These are phyloP conservation scores for Astragalus membranaceus DNA, from an alignment of 306 rosid genomes.

Conservation along the genomic window DNA sequence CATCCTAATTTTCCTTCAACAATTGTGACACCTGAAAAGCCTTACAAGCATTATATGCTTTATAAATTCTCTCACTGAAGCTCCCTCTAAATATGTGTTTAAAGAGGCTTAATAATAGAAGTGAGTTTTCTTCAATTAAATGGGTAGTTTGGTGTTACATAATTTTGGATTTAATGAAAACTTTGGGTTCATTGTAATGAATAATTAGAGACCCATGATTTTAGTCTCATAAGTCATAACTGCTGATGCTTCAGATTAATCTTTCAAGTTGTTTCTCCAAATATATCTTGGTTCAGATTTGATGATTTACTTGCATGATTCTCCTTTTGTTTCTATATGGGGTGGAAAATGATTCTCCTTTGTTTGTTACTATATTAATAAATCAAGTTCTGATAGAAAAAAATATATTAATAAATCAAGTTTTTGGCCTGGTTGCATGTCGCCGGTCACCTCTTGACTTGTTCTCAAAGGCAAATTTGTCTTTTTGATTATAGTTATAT, in stretches of 20 bases:
- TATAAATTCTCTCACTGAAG: slow-evolving; percentile 46
- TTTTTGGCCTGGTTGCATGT: too few species aligned
- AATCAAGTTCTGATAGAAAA: too few species aligned
- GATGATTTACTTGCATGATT: neutral
- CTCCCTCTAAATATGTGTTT: neutral
- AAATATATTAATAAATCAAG: too few species aligned
- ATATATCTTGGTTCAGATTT: neutral
- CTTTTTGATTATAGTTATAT: too few species aligned
- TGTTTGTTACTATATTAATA: too few species aligned
- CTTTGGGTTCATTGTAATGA: neutral
- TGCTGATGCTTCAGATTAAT: neutral
- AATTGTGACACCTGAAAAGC: slow-evolving; percentile 54
- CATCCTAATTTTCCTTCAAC: slow-evolving; percentile 80
- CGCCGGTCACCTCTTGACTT: too few species aligned
- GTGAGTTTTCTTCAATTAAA: neutral
- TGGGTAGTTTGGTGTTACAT: neutral
- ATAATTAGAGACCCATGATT: neutral
- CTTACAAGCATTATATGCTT: slow-evolving; percentile 65
- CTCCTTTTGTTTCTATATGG: too few species aligned
- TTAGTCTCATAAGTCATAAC: neutral
- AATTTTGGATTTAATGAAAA: neutral
- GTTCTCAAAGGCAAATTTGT: too few species aligned
- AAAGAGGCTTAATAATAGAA: neutral
- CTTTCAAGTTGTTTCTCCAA: neutral
- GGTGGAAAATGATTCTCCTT: too few species aligned